These are phyloP conservation scores for Cadophora gregata DNA, from an alignment of 2,329 filamentous ascomycete species.

Conservation along the genomic window DNA sequence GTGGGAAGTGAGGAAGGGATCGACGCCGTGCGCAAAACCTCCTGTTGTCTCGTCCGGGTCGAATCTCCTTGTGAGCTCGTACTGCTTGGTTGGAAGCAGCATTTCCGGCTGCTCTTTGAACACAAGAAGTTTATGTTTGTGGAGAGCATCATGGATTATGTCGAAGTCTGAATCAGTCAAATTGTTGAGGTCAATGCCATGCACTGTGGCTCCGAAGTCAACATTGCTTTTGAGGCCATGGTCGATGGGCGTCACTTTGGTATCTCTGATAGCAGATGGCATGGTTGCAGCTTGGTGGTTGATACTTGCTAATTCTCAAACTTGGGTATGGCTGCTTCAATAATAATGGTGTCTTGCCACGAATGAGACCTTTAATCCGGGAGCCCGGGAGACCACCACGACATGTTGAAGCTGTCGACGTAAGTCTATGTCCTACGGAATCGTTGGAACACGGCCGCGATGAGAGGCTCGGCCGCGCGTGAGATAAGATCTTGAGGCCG, in stretches of 20 bases:
- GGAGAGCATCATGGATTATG: constrained; percentile 45
- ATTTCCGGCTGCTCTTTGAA: constrained; percentile 48
- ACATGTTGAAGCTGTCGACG: background rate
- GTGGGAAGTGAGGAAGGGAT: constrained; percentile 45
- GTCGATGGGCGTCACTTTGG: constrained; percentile 41
- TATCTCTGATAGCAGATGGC: constrained; percentile 41
- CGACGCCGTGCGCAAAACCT: constrained; percentile 47
- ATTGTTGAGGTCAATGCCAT: constrained; percentile 47
- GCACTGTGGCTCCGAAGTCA: constrained; percentile 46
- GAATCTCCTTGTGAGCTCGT: constrained; percentile 44
- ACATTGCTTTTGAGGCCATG: constrained; percentile 42
- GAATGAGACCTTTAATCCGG: background rate
- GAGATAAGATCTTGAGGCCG: background rate
- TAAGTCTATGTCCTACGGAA: background rate
- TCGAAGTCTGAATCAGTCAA: constrained; percentile 45
- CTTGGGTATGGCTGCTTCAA: background rate
- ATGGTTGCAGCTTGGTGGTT: constrained; percentile 4
- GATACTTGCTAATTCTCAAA: constrained; percentile 18
- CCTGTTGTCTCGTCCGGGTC: constrained; percentile 46
- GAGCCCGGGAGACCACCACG: background rate
- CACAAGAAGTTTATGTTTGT: constrained; percentile 46
- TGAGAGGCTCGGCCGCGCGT: background rate
- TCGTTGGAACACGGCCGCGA: background rate
- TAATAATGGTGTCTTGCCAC: background rate
- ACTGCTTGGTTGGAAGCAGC: constrained; percentile 46